A percentile compares a stretch with the other conserved stretches of the same genome.
These are phyloP conservation scores for Monosporascus sp. DNA, from an alignment of 2,329 filamentous ascomycete species.

Conservation along the genomic window DNA sequence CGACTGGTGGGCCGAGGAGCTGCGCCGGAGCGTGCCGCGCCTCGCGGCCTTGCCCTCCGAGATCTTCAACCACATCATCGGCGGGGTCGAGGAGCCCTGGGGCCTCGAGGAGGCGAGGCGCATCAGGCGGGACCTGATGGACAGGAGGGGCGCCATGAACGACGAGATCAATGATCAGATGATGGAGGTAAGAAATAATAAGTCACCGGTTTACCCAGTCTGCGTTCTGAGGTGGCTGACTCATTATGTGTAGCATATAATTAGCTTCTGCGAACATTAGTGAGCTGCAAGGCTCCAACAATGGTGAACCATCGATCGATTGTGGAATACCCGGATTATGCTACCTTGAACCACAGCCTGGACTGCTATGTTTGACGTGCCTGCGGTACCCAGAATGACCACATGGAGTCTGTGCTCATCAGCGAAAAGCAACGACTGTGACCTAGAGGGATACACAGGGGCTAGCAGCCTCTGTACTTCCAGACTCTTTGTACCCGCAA, in stretches of 20 bases:
- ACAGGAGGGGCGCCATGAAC: not conserved
- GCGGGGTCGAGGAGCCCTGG: not conserved
- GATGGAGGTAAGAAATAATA: not conserved
- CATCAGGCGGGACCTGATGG: not conserved
- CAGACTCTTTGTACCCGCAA: no score
- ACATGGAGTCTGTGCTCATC: no score
- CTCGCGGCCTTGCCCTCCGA: not conserved
- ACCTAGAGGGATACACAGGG: no score
- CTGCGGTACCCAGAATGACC: no score
- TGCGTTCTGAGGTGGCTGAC: not conserved
- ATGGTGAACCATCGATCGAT: not conserved
- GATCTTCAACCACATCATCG: not conserved
- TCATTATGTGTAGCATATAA: not conserved
- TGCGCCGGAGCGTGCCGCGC: not conserved
- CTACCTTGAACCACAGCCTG: no score
- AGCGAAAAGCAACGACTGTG: no score
- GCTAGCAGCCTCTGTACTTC: no score
- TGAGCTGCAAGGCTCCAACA: not conserved
- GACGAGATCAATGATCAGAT: not conserved
- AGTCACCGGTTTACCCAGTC: not conserved
- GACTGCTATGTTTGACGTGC: no score
- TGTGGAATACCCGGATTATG: no score
- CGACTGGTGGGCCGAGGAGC: conserved; percentile 30
- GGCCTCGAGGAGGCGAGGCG: not conserved
- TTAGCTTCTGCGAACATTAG: not conserved